These are phyloP conservation scores for Corylus heterophylla DNA, from an alignment of 306 rosid genomes.

Conservation along the genomic window DNA sequence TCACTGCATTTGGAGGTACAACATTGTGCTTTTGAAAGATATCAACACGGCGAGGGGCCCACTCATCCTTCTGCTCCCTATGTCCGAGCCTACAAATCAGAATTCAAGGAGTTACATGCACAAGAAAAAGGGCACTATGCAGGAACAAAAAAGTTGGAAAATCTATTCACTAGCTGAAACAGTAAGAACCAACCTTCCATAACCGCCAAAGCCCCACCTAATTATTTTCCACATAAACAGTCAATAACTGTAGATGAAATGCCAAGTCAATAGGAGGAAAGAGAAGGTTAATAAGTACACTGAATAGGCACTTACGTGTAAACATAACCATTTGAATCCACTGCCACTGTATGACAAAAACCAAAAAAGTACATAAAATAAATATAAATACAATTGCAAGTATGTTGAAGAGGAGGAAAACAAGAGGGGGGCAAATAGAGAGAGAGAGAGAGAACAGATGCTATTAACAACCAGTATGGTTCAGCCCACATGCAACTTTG, in stretches of 20 bases:
- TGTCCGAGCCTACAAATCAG: conserved; percentile 81
- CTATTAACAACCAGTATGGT: conserved; percentile 72
- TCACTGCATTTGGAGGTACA: conserved; percentile 74
- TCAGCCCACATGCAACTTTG: conserved; percentile 92
- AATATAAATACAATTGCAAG: neutral
- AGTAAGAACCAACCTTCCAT: conserved; percentile 78
- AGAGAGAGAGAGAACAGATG: neutral
- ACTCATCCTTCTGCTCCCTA: conserved; percentile 99
- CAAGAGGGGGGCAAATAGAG: conserved; percentile 3
- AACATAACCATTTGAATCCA: conserved; percentile 82
- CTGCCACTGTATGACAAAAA: conserved; percentile 71
- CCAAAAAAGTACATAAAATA: conserved; percentile 20
- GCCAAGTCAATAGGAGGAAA: conserved; percentile 10
- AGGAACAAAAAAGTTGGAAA: conserved; percentile 6
- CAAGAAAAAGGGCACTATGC: conserved; percentile 3
- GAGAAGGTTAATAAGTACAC: conserved; percentile 5
- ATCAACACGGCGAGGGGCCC: conserved; percentile 89
- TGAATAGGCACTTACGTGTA: conserved; percentile 74
- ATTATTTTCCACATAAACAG: conserved; percentile 17
- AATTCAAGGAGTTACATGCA: conserved; percentile 13
- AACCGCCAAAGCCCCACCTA: conserved; percentile 99
- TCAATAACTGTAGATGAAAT: conserved; percentile 22
- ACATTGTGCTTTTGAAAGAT: conserved; percentile 68
- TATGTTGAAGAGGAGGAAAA: neutral
- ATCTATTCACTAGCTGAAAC: conserved; percentile 1